Conservation (phyloP, 2,329 filamentous ascomycete genomes). For the Pyricularia grisea region DNA sequence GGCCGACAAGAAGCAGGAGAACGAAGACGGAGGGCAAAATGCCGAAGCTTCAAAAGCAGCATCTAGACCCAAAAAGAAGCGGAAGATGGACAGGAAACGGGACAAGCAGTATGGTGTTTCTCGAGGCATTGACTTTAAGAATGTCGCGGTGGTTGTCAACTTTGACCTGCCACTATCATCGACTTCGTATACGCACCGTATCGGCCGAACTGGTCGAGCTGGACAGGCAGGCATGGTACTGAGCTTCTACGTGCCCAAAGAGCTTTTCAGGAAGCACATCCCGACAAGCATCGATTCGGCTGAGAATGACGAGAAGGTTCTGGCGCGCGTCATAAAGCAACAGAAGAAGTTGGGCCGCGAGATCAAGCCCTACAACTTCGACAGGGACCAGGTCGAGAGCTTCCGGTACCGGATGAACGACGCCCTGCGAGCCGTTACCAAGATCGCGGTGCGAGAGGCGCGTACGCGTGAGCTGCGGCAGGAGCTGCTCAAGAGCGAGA, state of each 20-base stretch:
- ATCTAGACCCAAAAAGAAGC: slow-evolving; percentile 47
- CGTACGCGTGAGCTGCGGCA: slow-evolving; percentile 78
- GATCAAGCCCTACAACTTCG: slow-evolving; percentile 84
- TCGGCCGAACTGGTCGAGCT: slow-evolving; percentile 85
- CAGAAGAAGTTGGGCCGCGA: slow-evolving; percentile 76
- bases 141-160: slow-evolving; percentile 90
- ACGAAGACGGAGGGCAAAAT: slow-evolving; percentile 15
- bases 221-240: slow-evolving; percentile 89
- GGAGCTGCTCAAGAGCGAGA: slow-evolving; percentile 88
- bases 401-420: slow-evolving; percentile 95
- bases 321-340: slow-evolving; percentile 69
- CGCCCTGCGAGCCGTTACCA: slow-evolving; percentile 80
- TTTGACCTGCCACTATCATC: slow-evolving; percentile 86
- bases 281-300: slow-evolving; percentile 68
- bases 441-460: slow-evolving; percentile 82
- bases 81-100: slow-evolving; percentile 52
- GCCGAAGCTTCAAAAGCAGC: slow-evolving; percentile 16
- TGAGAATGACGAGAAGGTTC: slow-evolving; percentile 75
- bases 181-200: slow-evolving; percentile 94
- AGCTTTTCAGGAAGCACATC: slow-evolving; percentile 80
- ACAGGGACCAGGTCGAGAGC: slow-evolving; percentile 86
- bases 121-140: slow-evolving; percentile 92
- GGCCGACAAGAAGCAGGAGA: slow-evolving; percentile 16
- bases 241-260: slow-evolving; percentile 83
- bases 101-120: slow-evolving; percentile 94